Conservation (phyloP, 495 filamentous ascomycete genomes). For the Cercophora newfieldiana region DNA sequence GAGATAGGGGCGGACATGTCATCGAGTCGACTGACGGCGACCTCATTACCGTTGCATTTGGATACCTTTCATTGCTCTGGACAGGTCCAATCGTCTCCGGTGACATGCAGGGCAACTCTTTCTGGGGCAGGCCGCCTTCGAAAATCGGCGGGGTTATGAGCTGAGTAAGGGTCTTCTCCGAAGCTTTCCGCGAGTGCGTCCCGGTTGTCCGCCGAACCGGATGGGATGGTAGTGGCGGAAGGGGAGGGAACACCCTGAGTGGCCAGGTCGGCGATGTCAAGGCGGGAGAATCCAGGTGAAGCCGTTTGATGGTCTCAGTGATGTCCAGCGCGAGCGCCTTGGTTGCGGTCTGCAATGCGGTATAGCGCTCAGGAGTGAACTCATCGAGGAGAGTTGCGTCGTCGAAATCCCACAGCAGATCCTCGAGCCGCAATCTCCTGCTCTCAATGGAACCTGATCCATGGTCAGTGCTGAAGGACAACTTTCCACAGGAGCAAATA, state of each 20-base stretch:
- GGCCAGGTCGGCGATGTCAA: conserved; percentile 11
- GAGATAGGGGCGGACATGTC: not conserved
- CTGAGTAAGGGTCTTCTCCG: not conserved
- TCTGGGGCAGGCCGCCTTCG: not conserved
- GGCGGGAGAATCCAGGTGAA: conserved; percentile 26
- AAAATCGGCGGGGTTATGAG: not conserved
- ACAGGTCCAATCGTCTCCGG: too few relatives aligned
- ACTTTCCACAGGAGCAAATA: not conserved
- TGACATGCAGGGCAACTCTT: too few relatives aligned
- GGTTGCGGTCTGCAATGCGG: conserved; percentile 36
- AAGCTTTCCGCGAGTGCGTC: conserved; percentile 4
- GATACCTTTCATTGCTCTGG: too few relatives aligned
- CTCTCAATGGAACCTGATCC: conserved; percentile 30
- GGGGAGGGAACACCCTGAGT: conserved; percentile 24
- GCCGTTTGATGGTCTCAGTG: conserved; percentile 35
- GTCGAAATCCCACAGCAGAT: conserved; percentile 43
- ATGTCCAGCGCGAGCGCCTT: conserved; percentile 41
- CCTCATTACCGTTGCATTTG: too few relatives aligned
- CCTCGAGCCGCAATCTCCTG: conserved; percentile 35
- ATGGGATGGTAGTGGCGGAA: conserved; percentile 27
- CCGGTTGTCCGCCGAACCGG: not conserved
- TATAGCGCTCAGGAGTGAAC: conserved; percentile 34
- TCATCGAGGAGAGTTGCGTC: conserved; percentile 37
- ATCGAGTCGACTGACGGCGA: not conserved
- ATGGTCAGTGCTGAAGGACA: not conserved